Base-by-base conservation (phyloP, 164 flowering plant species). In the Nymphaea colorata region DNA sequence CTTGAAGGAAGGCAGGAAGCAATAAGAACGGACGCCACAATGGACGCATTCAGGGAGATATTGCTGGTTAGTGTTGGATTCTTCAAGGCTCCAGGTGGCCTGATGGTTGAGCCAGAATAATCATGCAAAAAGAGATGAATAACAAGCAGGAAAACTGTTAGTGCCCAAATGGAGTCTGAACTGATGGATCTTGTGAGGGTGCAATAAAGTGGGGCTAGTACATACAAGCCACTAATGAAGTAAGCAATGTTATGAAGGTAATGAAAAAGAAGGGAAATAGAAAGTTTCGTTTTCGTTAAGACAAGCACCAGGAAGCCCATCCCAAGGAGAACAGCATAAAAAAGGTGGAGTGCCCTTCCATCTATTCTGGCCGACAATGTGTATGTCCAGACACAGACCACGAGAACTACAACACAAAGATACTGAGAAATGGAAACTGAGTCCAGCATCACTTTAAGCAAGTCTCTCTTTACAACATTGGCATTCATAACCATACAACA, bases 101-200 rank as follows among this genome's bases (percentile, higher is more conserved):
- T 83, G 18, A 89, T 79, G 4, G 93, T 84, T 57, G 90, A 84
- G 3, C 94, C 90, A 0, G 95, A 80, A 70, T 91, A 94, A 78
- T 94, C 93, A 60, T 94, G 99, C 69, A 91, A 76, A 74, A 91
- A 94, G 70, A 94, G 90, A 81, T 94, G 99, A 70, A 94, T 80
- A 43, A 85, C 17, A 60, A 91, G 74, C 47, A 94, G 93, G 3
- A 82, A 80, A 65, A 80, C 81, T 7, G 93, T 82, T 1, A 91
- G 78, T 36, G 96, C 95, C 96, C 92, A 88, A 25, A 94, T 91
- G 64, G 98, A 87, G 72, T 91, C 96, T 15, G 99, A 91, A 78
- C 96, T 90, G 69, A 91, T 90, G 62, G 99, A 91, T 71, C 84
- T 79, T 3, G 96, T 94, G 12, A 94, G 85, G 0, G 99, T 94